A percentile compares a stretch with the other conserved stretches of the same genome.
These are phyloP conservation scores for Eragrostis curvula DNA, from an alignment of 176 grass and related monocot species.

Conservation along the genomic window DNA sequence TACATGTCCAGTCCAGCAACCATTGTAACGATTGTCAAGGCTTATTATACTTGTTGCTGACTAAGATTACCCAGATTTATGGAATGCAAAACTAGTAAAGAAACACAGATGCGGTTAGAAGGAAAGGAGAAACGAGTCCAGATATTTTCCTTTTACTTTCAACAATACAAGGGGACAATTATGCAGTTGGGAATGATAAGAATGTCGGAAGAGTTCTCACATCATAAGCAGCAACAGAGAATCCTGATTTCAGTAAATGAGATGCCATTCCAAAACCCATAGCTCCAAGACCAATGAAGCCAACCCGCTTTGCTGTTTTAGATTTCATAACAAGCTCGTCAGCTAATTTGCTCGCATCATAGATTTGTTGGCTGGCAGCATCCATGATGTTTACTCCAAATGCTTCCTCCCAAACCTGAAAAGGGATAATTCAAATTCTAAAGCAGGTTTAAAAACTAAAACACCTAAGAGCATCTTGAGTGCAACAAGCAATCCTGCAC, in stretches of 20 bases:
- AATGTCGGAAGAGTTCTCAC: slow-evolving; percentile 56
- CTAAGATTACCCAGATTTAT: slow-evolving; percentile 5
- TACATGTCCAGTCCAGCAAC: neutral
- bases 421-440: slow-evolving; percentile 36
- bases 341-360: slow-evolving; percentile 74
- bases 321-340: slow-evolving; percentile 61
- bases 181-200: slow-evolving; percentile 20
- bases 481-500: slow-evolving; percentile 50
- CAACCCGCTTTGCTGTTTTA: slow-evolving; percentile 73
- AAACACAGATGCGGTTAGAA: slow-evolving; percentile 10
- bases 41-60: neutral
- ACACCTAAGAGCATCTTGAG: slow-evolving; percentile 2
- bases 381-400: slow-evolving; percentile 86
- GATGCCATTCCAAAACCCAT: slow-evolving; percentile 98
- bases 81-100: slow-evolving; percentile 12
- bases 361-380: slow-evolving; percentile 71
- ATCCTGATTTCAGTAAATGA: slow-evolving; percentile 93
- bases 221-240: slow-evolving; percentile 84
- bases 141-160: neutral
- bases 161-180: neutral
- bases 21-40: slow-evolving; percentile 8
- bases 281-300: slow-evolving; percentile 97
- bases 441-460: slow-evolving; percentile 33
- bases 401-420: slow-evolving; percentile 84
- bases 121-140: neutral